Percentiles rank a stretch among this genome's conserved stretches.
phyloP scores from a whole-genome alignment of 371 early-diverging fungal species.

The Mucor indicus region DNA sequence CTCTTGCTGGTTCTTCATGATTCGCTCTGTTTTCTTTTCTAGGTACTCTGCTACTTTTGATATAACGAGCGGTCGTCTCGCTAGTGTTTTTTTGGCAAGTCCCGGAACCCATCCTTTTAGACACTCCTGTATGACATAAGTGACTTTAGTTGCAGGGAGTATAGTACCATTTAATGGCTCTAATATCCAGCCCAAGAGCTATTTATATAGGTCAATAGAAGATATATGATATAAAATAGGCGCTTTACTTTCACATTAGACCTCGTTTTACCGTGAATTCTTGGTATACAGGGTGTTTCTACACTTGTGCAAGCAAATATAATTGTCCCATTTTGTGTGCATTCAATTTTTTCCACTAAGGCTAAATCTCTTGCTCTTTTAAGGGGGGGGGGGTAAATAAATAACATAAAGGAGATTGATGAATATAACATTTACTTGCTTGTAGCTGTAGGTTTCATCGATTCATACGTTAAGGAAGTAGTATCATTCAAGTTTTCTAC shows the following conservation, averaged over 20 bases:
- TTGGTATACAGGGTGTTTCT: constrained; percentile 63
- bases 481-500: constrained; percentile 54
- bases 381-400: not conserved
- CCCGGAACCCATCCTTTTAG: constrained; percentile 62
- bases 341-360: constrained; percentile 49
- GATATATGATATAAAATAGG: too few relatives aligned
- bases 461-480: constrained; percentile 53
- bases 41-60: constrained; percentile 63
- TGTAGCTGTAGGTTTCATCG: constrained; percentile 46
- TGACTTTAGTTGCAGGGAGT: constrained; percentile 57
- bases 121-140: constrained; percentile 52
- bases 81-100: constrained; percentile 62
- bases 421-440: constrained; percentile 33
- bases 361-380: constrained; percentile 37
- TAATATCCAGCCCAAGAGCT: constrained; percentile 75
- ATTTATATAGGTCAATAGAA: too few relatives aligned
- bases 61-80: constrained; percentile 63
- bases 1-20: too few relatives aligned
- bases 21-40: constrained; percentile 56
- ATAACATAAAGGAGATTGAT: not conserved
- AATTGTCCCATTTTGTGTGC: constrained; percentile 46
- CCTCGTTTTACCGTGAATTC: constrained; percentile 53
- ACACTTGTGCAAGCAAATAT: constrained; percentile 66
- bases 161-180: constrained; percentile 49
- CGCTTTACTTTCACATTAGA: constrained; percentile 60